Percentiles rank a stretch among this genome's conserved stretches.
Conservation (phyloP, 257 asterid genomes). For the Solanum verrucosum region DNA sequence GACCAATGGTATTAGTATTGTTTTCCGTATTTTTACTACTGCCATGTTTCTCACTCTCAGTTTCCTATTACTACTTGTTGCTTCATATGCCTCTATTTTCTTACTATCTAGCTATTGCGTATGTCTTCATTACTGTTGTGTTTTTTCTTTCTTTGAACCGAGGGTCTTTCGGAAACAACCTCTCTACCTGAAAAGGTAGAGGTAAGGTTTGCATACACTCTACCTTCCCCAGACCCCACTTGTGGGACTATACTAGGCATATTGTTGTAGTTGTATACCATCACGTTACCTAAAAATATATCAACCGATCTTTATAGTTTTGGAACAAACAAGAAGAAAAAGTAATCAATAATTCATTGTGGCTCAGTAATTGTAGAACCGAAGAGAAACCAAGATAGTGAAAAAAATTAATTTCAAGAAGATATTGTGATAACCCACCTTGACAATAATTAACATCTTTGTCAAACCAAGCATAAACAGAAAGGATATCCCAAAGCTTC, state of each 20-base stretch:
- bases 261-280: not conserved
- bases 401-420: not conserved
- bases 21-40: not conserved
- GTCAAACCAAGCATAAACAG: constrained; percentile 90
- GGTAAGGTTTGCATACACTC: not conserved
- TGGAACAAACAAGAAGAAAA: not conserved
- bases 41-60: not conserved
- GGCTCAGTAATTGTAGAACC: not conserved
- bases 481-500: constrained; percentile 86
- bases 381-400: not conserved
- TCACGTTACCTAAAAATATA: not conserved
- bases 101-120: not conserved
- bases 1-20: not conserved
- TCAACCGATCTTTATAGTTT: not conserved
- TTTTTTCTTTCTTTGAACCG: not conserved
- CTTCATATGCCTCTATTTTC: not conserved
- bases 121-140: not conserved
- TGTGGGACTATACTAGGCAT: not conserved
- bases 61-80: not conserved
- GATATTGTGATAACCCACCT: constrained; percentile 33
- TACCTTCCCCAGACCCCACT: not conserved
- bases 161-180: not conserved
- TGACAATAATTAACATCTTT: constrained; percentile 91
- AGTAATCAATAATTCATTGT: not conserved
- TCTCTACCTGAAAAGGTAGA: not conserved